Evolutionary conservation across 345 rosid genomes (phyloP), one percentile per base, ranked within the genome.

Genomic region (Arabis hirsuta): DNA sequence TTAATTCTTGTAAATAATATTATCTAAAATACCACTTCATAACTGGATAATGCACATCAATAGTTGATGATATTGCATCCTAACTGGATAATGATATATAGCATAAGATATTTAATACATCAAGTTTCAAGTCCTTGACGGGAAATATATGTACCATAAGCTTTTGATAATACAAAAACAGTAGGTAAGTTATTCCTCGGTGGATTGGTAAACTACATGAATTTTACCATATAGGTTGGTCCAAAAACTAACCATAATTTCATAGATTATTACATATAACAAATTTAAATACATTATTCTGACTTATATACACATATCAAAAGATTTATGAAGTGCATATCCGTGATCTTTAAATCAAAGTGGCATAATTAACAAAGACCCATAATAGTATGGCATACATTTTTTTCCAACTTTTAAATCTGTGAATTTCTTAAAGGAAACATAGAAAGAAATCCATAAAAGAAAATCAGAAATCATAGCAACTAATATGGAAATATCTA

Each of bases 31-130:
- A 38, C 45, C 59, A 69, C 75, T 69, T 69, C 39, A 41, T 76
- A 13, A 76, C 39, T 47, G 66, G 71, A 76, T 62, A 62, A 76
- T 55, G 45, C 62, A 51, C 20, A 58, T 57, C n/a, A 45, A 31
- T 55, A n/a, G 34, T 72, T 36, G 44, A 47, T 27, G n/a, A 29
- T 56, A 20, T 65, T 47, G 59, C 50, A 65, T 73, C 16, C 38
- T 38, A 73, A 65, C 44, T 27, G 77, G 72, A 66, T 44, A 31
- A 55, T 54, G 46, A 44, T 63, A 24, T 44, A 55, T 20, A 20
- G 13, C 44, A 43, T 52, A 50, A 52, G 24, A 55, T 52, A 57
- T 10, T 22, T 14, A 27, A 39, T 60, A 34, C 61, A 29, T 43
- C 39, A 43, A 54, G 32, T 47, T 41, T 43, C 39, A 43, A 54